Conservation (phyloP, 345 rosid genomes). For the Sisymbrium irio region DNA sequence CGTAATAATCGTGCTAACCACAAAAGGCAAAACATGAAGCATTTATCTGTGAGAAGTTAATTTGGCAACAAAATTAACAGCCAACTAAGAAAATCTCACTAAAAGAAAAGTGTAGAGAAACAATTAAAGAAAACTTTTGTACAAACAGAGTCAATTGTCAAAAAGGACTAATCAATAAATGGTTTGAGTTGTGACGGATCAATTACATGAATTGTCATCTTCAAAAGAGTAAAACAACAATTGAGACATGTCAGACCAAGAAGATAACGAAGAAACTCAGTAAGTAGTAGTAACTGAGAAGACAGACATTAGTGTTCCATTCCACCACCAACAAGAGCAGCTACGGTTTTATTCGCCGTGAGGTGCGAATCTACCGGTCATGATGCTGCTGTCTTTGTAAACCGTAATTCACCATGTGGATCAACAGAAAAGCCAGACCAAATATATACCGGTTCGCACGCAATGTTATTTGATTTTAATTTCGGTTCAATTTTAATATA, state of each 20-base stretch:
- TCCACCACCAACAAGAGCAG: conserved; percentile 17
- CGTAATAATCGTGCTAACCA: background rate
- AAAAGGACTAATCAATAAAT: conserved; percentile 5
- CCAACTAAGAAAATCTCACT: background rate
- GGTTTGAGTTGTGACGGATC: conserved; percentile 16
- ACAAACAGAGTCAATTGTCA: conserved; percentile 4
- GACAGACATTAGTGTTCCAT: background rate
- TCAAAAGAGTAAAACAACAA: conserved; percentile 9
- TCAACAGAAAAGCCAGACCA: background rate
- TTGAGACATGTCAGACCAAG: conserved; percentile 18
- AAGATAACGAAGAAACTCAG: background rate
- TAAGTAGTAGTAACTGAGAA: background rate
- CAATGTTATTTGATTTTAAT: background rate
- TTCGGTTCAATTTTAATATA: background rate
- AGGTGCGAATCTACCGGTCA: background rate
- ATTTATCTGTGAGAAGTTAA: conserved; percentile 10
- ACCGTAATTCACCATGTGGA: background rate
- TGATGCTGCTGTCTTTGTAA: background rate
- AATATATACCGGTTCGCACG: background rate
- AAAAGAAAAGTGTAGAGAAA: background rate
- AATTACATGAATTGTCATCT: conserved; percentile 14
- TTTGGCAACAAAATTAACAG: conserved; percentile 16
- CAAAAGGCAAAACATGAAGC: conserved; percentile 13
- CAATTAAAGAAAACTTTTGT: background rate
- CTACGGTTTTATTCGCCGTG: background rate